A percentile compares a stretch with the other conserved stretches of the same genome.
Conservation (phyloP, 2,329 filamentous ascomycete species). For the Paramyrothecium roridum region DNA sequence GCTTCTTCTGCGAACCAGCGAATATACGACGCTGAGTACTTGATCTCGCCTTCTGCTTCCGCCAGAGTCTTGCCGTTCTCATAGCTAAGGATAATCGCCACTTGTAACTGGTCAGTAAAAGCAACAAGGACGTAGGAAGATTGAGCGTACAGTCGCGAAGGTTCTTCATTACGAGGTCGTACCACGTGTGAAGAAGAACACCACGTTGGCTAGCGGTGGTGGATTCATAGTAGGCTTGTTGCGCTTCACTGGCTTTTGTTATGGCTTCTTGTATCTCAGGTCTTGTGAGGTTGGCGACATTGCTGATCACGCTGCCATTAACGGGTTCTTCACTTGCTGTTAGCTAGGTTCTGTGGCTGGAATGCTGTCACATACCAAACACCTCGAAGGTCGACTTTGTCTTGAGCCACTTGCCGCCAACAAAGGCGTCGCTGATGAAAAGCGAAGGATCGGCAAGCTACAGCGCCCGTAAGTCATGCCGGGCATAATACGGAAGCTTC, state of each 20-base stretch:
- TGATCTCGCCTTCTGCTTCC: constrained; percentile 51
- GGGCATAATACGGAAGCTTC: no score
- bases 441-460: constrained; percentile 13
- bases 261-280: constrained; percentile 22
- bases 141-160: constrained; percentile 19
- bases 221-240: constrained; percentile 19
- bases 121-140: not conserved
- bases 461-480: no score
- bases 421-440: constrained; percentile 23
- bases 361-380: constrained; percentile 20
- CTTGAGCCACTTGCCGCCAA: constrained; percentile 21
- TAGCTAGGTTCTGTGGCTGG: constrained; percentile 18
- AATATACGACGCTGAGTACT: constrained; percentile 51
- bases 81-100: constrained; percentile 30
- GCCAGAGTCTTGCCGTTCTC: constrained; percentile 56
- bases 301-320: constrained; percentile 19
- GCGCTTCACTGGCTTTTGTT: constrained; percentile 19
- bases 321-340: constrained; percentile 58
- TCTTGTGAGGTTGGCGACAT: constrained; percentile 21
- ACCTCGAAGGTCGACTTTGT: constrained; percentile 25
- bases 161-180: constrained; percentile 20
- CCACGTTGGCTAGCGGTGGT: constrained; percentile 22
- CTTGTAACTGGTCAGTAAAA: not conserved
- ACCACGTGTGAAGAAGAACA: constrained; percentile 22
- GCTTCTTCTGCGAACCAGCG: constrained; percentile 55